Evolutionary conservation across 2,329 filamentous ascomycete species (phyloP), one percentile per base, ranked within the genome.

Genomic region (Epicoccum nigrum): DNA sequence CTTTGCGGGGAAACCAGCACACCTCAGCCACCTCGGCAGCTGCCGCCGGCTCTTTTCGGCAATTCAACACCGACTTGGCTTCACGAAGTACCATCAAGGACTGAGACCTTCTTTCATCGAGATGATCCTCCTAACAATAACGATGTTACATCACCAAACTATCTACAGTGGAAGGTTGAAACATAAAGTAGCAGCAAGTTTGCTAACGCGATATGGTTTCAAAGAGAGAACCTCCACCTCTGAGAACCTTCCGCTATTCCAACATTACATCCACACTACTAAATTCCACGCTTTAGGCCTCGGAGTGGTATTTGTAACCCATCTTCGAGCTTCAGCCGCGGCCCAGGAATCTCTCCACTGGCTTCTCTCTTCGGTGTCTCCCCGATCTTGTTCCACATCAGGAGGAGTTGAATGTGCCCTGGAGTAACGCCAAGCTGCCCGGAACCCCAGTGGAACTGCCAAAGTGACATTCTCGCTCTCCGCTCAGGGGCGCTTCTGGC

Each of bases 401-500:
- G 43, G 45, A 65, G 61, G 25, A 71, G 17, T 56, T 61, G 54
- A 0, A 70, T 41, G 34, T 72, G 69, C 0, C 69, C 68, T 1
- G 68, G 67, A 4, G 69, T 71, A 52, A 72, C 71, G 8, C 62
- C 69, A 28, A 57, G 35, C 40, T 72, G 69, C 35, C 62, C 53
- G 1, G 68, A 68, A 6, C 69, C 68, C 67, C 67, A 72, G 13
- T 58, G 63, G 27, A 52, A 72, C 34, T 65, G 67, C 69, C 69
- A 72, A 1, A 72, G 41, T 1, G 62, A 46, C 3, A 63, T 34
- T 45, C 15, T 69, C 63, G 11, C 55, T 52, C 11, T 19, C n/a
- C n/a, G 13, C 4, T 28, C 19, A 5, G 69, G 69, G 1, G 52
- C 34, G n/a, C 43, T 51, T 41, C 69, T 70, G 2, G 58, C 66